Evolutionary conservation across 163 green algal genomes (phyloP).

Genomic region (Dunaliella salina): DNA sequence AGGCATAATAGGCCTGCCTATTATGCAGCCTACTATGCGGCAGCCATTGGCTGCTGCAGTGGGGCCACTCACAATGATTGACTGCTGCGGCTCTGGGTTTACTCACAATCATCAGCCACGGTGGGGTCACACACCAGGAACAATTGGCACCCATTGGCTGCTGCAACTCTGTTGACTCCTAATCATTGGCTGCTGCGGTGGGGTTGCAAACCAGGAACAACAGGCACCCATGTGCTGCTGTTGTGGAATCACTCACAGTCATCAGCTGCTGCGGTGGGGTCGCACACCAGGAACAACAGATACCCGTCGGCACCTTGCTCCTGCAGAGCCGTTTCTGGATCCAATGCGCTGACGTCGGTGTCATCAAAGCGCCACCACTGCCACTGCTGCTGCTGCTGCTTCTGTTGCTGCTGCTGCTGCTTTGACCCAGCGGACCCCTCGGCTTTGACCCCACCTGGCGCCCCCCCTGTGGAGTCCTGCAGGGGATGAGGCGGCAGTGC

Average conservation of each 20-base stretch:
- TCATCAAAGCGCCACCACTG: slow-evolving; percentile 1
- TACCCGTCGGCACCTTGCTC: background rate
- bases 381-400: background rate
- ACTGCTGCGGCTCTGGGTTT: too few relatives aligned
- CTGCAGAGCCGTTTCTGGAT: background rate
- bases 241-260: too few relatives aligned
- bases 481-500: background rate
- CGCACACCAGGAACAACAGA: background rate
- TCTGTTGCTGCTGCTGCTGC: background rate
- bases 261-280: background rate
- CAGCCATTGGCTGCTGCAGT: too few relatives aligned
- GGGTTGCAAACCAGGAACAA: background rate
- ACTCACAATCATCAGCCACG: too few relatives aligned
- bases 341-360: background rate
- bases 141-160: too few relatives aligned
- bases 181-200: background rate
- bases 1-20: too few relatives aligned
- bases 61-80: too few relatives aligned
- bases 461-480: too few relatives aligned
- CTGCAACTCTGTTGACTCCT: too few relatives aligned
- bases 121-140: too few relatives aligned
- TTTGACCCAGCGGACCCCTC: background rate
- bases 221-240: background rate
- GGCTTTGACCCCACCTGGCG: too few relatives aligned
- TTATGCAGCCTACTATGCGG: too few relatives aligned